Base-by-base conservation (phyloP, 1,139 yeast genomes). In the Maudiozyma humilis region DNA sequence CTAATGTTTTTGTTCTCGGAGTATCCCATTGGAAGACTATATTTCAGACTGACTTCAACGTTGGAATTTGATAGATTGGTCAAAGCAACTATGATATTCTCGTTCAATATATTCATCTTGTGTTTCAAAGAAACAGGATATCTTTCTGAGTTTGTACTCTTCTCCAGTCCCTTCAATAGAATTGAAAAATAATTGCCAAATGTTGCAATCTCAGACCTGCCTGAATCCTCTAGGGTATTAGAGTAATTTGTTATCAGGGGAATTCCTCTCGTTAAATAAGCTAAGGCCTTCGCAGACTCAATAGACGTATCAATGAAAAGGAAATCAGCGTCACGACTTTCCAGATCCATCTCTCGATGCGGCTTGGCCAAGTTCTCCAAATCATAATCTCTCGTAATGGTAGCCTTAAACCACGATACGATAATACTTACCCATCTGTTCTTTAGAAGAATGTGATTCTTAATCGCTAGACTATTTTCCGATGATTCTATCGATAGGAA, bases 1-100 rank as follows among this genome's bases (percentile, higher is more conserved):
- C 93, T 68, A 29, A 85, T 76, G 44, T 78, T 74, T 16, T 68
- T 64, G 55, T 83, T 83, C 31, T 74, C 75, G 53, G 86, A 87
- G 55, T 79, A 83, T 0, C 95, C 94, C 55, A 86, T 69, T 0
- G 93, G 88, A 17, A 87, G 65, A 1, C 88, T 88, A 62, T 78
- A 78, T 44, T 78, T 79, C 57, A 87, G 70, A 6, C 95, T 95
- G 41, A 84, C 79, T 50, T 82, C 88, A 2, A 82, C 78, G 55
- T 87, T 88, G n/a, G 84, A 74, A 54, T 76, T 80, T 40, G 87
- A 67, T 31, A 87, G 62, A 51, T 82, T 82, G 1, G 88, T 79
- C 40, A 86, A 69, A 31, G 86, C 76, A 35, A 71, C 69, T 43
- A 85, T 75, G n/a, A 83, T 78, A 57, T 81, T 78, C 16, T 80